phyloP scores from a whole-genome alignment of 2,329 filamentous ascomycete species.

The Alternaria arbusti region DNA sequence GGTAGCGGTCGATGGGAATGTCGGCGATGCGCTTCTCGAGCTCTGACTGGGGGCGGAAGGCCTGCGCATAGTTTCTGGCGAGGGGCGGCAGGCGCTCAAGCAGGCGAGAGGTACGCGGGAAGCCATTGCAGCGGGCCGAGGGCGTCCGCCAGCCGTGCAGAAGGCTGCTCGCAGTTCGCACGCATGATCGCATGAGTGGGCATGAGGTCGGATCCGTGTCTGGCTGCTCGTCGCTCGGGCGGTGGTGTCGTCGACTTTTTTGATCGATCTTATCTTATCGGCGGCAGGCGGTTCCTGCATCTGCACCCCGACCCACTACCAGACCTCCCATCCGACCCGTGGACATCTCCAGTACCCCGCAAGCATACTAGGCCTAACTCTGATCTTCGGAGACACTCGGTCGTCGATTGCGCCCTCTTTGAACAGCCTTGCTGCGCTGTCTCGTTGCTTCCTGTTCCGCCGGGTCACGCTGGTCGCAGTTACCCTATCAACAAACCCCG shows the following conservation, averaged over 20 bases:
- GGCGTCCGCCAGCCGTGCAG: slow-evolving; percentile 46
- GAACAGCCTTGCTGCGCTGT: neutral
- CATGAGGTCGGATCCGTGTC: slow-evolving; percentile 31
- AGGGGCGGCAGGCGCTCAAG: slow-evolving; percentile 40
- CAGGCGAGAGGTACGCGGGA: slow-evolving; percentile 11
- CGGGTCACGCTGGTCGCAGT: slow-evolving; percentile 12
- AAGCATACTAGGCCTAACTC: slow-evolving; percentile 1
- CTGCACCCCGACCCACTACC: slow-evolving; percentile 20
- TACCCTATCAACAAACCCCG: slow-evolving; percentile 39
- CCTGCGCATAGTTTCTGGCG: slow-evolving; percentile 42
- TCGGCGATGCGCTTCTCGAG: slow-evolving; percentile 71
- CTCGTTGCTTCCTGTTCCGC: neutral
- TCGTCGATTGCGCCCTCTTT: neutral
- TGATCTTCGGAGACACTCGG: neutral
- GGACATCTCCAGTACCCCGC: neutral
- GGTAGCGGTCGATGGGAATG: slow-evolving; percentile 79
- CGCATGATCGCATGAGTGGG: slow-evolving; percentile 59
- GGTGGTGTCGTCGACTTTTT: slow-evolving; percentile 10
- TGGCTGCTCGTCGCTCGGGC: slow-evolving; percentile 7
- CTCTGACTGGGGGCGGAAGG: slow-evolving; percentile 53
- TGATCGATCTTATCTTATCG: slow-evolving; percentile 34
- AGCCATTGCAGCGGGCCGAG: slow-evolving; percentile 27
- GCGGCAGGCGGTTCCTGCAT: slow-evolving; percentile 12
- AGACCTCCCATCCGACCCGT: slow-evolving; percentile 1
- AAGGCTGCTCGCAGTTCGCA: slow-evolving; percentile 52